Base-by-base conservation (phyloP, 306 rosid genomes). In the Abrus pulchellus region DNA sequence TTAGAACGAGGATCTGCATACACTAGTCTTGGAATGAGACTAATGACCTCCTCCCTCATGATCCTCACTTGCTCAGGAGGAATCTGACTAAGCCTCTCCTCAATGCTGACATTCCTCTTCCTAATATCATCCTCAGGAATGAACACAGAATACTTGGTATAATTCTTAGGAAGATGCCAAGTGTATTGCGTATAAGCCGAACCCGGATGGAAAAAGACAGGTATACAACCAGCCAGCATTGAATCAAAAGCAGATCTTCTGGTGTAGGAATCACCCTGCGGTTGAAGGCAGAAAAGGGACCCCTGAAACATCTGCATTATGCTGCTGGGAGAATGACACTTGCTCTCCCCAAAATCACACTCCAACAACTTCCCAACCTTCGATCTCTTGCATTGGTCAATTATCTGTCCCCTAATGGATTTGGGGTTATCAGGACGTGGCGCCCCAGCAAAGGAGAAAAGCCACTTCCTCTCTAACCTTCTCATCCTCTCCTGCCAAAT, bases 241-340 rank as follows among this genome's bases (percentile, higher is more conserved):
- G 99, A 90, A 83, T 96, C 99, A 74, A 96, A 96, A 72, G 99
- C 99, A 40, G 99, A 96, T 85, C 99, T 88, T 73, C 99, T 76
- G 0, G 99, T 96, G 80, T 89, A 96, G 2, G 99, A 96, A 81
- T 96, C 99, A 1, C 99, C 99, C 87, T 96, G 99, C 1, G 99
- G 99, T 85, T 96, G 99, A 68, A 96, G 88, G 85, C 99, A 96
- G 90, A 96, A 96, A 28, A 89, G 87, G 2, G 99, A 96, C 49
- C 97, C 87, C 77, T 96, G 99, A 80, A 96, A 96, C 99, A 96
- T 96, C 84, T 90, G 93, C 99, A 96, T 93, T 82, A 96, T 90
- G 70, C 94, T 90, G 75, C 99, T 93, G 0, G 99, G 99, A 66
- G 94, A 96, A 87, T 96, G 98, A 65, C 98, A 96, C 82, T 96